A percentile compares a stretch with the other conserved stretches of the same genome.
These are phyloP conservation scores for Verticillium nubilum DNA, from an alignment of 2,329 filamentous ascomycete genomes.

Conservation along the genomic window DNA sequence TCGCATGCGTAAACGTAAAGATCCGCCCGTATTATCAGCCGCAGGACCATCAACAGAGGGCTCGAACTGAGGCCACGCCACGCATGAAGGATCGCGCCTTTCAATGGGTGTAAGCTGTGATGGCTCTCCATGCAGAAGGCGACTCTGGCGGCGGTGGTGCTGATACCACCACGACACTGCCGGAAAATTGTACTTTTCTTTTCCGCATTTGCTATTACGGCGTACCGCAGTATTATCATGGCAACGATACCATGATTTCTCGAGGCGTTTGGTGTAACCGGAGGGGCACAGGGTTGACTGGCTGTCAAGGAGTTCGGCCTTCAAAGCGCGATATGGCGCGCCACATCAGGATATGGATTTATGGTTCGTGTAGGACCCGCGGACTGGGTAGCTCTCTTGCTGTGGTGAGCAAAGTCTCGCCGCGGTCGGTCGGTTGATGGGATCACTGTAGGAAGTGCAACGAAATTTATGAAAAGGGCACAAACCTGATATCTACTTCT, in stretches of 20 bases:
- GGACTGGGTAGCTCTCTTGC: not conserved
- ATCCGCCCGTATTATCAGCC: not conserved
- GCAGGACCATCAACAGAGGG: not conserved
- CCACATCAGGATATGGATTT: not conserved
- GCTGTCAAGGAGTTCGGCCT: not conserved
- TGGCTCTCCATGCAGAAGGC: not conserved
- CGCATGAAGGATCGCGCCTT: not conserved
- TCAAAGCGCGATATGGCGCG: not conserved
- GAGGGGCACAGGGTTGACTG: not conserved
- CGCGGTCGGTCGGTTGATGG: not conserved
- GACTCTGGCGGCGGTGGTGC: not conserved
- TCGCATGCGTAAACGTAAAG: conserved; percentile 10
- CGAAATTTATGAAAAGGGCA: not conserved
- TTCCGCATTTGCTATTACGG: conserved; percentile 4
- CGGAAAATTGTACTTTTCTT: not conserved
- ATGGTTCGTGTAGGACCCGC: not conserved
- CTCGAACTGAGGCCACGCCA: not conserved
- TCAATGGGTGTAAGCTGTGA: not conserved
- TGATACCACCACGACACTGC: not conserved
- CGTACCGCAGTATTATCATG: not conserved
- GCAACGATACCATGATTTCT: not conserved
- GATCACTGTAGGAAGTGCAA: not conserved
- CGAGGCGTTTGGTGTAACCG: conserved; percentile 1
- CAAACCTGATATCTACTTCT: not conserved
- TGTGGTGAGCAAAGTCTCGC: not conserved